Percentiles rank a stretch among this genome's conserved stretches.
phyloP scores from a whole-genome alignment of 352 stramenopile genomes.

The Phytophthora cactorum region DNA sequence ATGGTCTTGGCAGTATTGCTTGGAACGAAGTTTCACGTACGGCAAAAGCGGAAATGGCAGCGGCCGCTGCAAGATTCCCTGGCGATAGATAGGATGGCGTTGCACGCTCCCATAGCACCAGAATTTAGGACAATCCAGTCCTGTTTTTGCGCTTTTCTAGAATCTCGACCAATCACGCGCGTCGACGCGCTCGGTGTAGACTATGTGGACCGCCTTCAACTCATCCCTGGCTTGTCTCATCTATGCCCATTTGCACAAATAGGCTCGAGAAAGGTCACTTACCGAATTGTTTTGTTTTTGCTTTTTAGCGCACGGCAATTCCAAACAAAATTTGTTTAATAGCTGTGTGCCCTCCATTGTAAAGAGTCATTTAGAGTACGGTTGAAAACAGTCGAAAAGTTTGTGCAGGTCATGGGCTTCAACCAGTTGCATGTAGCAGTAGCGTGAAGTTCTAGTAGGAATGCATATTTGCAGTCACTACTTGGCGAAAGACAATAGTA shows the following conservation, averaged over 20 bases:
- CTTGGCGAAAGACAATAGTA: too few relatives aligned
- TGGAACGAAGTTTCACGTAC: conserved; percentile 1
- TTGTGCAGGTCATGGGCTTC: too few relatives aligned
- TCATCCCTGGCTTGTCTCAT: conserved; percentile 4
- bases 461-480: too few relatives aligned
- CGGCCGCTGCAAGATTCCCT: conserved; percentile 12
- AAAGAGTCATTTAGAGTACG: too few relatives aligned
- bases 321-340: too few relatives aligned
- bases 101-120: conserved; percentile 17
- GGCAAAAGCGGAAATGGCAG: conserved; percentile 34
- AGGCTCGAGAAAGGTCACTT: too few relatives aligned
- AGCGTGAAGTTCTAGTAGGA: too few relatives aligned
- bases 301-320: too few relatives aligned
- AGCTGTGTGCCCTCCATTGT: too few relatives aligned
- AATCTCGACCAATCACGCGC: conserved; percentile 4
- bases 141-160: conserved; percentile 7
- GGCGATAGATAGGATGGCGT: conserved; percentile 13
- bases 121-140: neutral
- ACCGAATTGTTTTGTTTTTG: too few relatives aligned
- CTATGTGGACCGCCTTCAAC: conserved; percentile 1
- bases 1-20: neutral
- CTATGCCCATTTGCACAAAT: neutral
- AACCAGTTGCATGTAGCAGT: too few relatives aligned
- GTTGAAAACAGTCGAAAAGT: too few relatives aligned
- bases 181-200: conserved; percentile 5